phyloP scores from a whole-genome alignment of 108 stramenopile species.

The Chaetoceros muelleri region DNA sequence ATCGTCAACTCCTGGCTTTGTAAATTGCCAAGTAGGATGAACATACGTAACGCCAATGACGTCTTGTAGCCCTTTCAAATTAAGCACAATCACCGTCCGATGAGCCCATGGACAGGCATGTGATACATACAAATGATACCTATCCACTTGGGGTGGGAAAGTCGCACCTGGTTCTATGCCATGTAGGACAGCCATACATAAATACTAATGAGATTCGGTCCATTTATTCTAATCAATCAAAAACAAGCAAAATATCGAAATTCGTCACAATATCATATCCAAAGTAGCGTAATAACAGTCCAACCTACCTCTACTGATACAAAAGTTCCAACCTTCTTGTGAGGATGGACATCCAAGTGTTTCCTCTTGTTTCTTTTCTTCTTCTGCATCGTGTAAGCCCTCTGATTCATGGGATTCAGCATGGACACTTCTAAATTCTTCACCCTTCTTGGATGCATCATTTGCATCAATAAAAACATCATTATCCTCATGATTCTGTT shows the following conservation, averaged over 20 bases:
- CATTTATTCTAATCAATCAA: no score
- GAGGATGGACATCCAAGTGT: no score
- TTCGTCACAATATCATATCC: not conserved
- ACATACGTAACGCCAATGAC: constrained; percentile 74
- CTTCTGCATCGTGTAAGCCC: constrained; percentile 14
- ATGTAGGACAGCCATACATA: not conserved
- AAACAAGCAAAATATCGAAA: constrained; percentile 1
- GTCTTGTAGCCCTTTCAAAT: constrained; percentile 86
- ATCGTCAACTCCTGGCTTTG: constrained; percentile 56
- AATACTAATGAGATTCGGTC: no score
- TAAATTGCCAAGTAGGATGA: constrained; percentile 79
- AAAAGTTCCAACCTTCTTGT: constrained; percentile 35
- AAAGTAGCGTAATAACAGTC: not conserved
- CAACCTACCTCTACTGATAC: constrained; percentile 29
- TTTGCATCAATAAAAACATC: not conserved
- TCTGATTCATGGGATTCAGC: constrained; percentile 4
- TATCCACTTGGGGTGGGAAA: constrained; percentile 59
- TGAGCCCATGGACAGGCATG: constrained; percentile 77
- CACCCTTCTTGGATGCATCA: no score
- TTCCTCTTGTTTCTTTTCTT: constrained; percentile 37
- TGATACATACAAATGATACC: constrained; percentile 71
- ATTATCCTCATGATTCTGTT: not conserved
- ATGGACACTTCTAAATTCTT: not conserved
- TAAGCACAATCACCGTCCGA: constrained; percentile 69
- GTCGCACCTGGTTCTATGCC: constrained; percentile 25